Base-by-base conservation (phyloP, 768 basidiomycete genomes). In the Dictyophora rubrovolvata region DNA sequence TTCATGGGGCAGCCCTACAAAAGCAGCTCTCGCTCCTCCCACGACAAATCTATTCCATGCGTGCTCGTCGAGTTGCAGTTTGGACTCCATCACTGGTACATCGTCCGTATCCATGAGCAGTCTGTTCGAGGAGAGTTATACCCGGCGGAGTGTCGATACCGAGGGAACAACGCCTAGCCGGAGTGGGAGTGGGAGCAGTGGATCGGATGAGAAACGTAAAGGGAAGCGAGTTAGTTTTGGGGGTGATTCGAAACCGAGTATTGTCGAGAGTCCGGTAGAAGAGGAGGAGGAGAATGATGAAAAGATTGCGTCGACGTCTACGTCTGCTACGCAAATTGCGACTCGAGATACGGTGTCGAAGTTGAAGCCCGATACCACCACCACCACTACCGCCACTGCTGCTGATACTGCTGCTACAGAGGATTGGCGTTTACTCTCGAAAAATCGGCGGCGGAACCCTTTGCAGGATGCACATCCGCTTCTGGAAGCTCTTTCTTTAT, bases 171-270 rank as follows among this genome's bases (percentile, higher is more conserved):
- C 36, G 17, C 55, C 36, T 1, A 56, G 55, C n/a, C 12, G 53
- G 8, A 37, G 37, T n/a, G 55, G 55, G 11, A 56, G 55, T 47
- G 55, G 37, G 17, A 36, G 54, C n/a, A 46, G 36, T 18, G 48
- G 21, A 2, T 23, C n/a, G 11, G 42, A 49, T 50, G 35, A 33
- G 46, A 42, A 42, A 14, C 12, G n/a, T 2, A 42, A 42, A 12
- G 42, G 14, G n/a, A 58, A 58, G 48, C 48, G 23, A 21, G 56
- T 50, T 20, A 23, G 48, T 22, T 58, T 58, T n/a, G 56, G 5
- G 10, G 22, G 56, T 17, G 48, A 58, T 22, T 20, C 48, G 12
- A 58, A 58, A 47, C 22, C 48, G 11, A 17, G 14, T 14, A 2
- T 51, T 20, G 12, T 18, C 12, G 50, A 34, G 50, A 51, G 17